Percentiles rank a stretch among this genome's conserved stretches.
These are phyloP conservation scores for Rhizopogon sp. DNA, from an alignment of 768 basidiomycete genomes.

Conservation along the genomic window DNA sequence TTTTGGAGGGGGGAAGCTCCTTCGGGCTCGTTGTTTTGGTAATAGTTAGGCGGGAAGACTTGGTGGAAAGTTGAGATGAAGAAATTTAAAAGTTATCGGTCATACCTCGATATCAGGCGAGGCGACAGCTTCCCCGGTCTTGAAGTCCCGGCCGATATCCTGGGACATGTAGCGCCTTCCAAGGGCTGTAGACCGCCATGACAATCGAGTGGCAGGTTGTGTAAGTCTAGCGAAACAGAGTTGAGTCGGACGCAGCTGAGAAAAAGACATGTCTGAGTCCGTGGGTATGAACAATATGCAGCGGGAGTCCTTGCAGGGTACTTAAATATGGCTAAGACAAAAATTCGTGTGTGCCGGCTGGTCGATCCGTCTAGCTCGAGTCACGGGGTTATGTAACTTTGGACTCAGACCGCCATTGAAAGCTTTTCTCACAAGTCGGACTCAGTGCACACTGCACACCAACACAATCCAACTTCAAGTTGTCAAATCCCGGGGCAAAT, in stretches of 20 bases:
- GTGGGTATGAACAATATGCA: conserved; percentile 1
- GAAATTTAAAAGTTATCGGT: neutral
- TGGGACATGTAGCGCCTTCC: conserved; percentile 9
- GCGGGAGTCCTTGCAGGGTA: neutral
- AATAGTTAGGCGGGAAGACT: conserved; percentile 54
- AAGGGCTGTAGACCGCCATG: conserved; percentile 10
- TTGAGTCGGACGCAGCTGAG: conserved; percentile 7
- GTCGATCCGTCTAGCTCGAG: too few species aligned
- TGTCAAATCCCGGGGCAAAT: too few species aligned
- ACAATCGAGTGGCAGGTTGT: neutral
- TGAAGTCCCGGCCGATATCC: conserved; percentile 27
- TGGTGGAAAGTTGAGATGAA: neutral
- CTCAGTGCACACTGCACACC: too few species aligned
- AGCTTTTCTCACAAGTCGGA: too few species aligned
- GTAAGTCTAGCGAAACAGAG: conserved; percentile 8
- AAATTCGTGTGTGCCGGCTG: neutral
- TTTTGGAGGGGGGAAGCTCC: conserved; percentile 56
- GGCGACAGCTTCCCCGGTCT: conserved; percentile 42
- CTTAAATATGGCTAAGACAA: neutral
- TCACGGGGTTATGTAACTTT: too few species aligned
- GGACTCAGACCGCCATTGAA: too few species aligned
- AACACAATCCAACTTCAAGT: too few species aligned
- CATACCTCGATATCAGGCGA: conserved; percentile 52
- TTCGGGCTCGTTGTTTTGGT: conserved; percentile 47
- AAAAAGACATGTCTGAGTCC: conserved; percentile 15